phyloP scores from a whole-genome alignment of 2,329 filamentous ascomycete genomes.

The Fusarium proliferatum region DNA sequence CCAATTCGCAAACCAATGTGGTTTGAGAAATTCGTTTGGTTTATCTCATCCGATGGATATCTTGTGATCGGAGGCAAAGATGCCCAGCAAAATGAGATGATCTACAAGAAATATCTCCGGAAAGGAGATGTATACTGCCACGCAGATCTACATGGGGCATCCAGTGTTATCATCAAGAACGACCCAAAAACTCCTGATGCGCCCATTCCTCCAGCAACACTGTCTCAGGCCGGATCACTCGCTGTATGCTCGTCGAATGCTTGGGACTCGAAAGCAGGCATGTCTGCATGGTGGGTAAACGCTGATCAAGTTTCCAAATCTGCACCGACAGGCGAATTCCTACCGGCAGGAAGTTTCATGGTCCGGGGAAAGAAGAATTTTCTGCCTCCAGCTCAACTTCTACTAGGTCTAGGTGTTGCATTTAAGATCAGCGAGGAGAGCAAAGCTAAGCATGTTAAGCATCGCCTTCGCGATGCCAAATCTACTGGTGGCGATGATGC shows the following conservation, averaged over 20 bases:
- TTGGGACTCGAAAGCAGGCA: slow-evolving; percentile 96
- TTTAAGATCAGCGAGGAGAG: slow-evolving; percentile 92
- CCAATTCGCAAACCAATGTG: slow-evolving; percentile 86
- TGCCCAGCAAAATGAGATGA: slow-evolving; percentile 86
- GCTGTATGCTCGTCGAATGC: slow-evolving; percentile 87
- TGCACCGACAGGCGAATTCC: slow-evolving; percentile 80
- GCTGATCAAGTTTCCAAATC: slow-evolving; percentile 92
- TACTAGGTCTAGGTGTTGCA: slow-evolving; percentile 88
- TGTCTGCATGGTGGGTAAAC: slow-evolving; percentile 96
- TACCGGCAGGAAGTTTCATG: slow-evolving; percentile 82
- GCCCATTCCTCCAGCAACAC: slow-evolving; percentile 89
- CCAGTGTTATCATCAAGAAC: slow-evolving; percentile 92
- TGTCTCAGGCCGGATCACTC: slow-evolving; percentile 89
- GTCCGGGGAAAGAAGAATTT: slow-evolving; percentile 91
- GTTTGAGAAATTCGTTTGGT: slow-evolving; percentile 98
- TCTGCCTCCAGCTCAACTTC: slow-evolving; percentile 84
- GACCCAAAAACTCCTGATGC: slow-evolving; percentile 79
- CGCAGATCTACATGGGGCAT: slow-evolving; percentile 86
- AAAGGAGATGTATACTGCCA: slow-evolving; percentile 94
- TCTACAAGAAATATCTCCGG: slow-evolving; percentile 87
- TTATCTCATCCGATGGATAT: slow-evolving; percentile 95
- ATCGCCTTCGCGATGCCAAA: slow-evolving; percentile 55
- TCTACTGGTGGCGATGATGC: slow-evolving; percentile 25
- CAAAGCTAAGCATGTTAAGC: slow-evolving; percentile 81
- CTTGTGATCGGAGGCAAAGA: slow-evolving; percentile 91